These are phyloP conservation scores for Entomortierella beljakovae DNA, from an alignment of 192 early-diverging fungal genomes.

Conservation along the genomic window DNA sequence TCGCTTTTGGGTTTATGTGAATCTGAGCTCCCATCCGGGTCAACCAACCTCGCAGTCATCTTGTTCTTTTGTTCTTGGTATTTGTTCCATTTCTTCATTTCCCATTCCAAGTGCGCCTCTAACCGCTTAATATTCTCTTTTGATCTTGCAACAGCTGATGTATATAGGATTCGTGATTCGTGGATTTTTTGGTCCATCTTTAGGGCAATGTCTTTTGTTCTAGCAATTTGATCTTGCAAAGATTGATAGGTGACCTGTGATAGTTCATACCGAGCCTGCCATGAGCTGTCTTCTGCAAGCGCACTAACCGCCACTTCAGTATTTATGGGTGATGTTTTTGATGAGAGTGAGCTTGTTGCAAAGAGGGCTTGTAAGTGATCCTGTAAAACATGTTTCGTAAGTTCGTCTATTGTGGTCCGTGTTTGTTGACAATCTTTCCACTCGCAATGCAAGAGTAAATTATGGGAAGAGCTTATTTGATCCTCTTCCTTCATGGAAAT, in stretches of 20 bases:
- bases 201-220: slow-evolving; percentile 1
- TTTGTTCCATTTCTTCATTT: slow-evolving; percentile 39
- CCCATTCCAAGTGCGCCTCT: slow-evolving; percentile 42
- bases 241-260: slow-evolving; percentile 17
- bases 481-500: not conserved
- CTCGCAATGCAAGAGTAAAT: not conserved
- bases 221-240: slow-evolving; percentile 1
- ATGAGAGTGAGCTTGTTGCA: not conserved
- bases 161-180: slow-evolving; percentile 9
- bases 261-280: not conserved
- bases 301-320: not conserved
- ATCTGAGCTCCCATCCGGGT: not conserved
- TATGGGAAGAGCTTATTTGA: not conserved
- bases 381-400: slow-evolving; percentile 20
- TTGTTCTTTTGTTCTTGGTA: slow-evolving; percentile 19
- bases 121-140: slow-evolving; percentile 32
- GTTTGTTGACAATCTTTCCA: slow-evolving; percentile 25
- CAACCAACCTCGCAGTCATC: slow-evolving; percentile 2
- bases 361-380: slow-evolving; percentile 6
- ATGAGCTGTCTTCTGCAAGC: not conserved
- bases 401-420: slow-evolving; percentile 5
- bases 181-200: slow-evolving; percentile 10
- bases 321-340: not conserved
- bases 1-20: not conserved
- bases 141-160: slow-evolving; percentile 5